Conservation (phyloP, 345 rosid species). For the Ceriops decandra region DNA sequence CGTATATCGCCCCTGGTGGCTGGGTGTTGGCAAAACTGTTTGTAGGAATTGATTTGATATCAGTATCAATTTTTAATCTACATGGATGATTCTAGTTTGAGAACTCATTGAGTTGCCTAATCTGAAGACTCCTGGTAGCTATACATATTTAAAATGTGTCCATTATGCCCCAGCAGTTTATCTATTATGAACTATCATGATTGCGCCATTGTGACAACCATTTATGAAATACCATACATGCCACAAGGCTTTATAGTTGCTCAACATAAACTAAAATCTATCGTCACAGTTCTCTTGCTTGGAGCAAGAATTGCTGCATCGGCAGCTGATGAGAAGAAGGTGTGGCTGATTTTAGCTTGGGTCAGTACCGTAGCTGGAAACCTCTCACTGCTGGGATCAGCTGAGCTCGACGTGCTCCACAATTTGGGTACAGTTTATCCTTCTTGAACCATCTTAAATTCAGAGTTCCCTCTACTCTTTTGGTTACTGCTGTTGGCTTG, state of each 20-base stretch:
- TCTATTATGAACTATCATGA: not conserved
- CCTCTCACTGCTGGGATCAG: constrained; percentile 77
- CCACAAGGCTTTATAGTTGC: not conserved
- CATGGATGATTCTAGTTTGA: no score
- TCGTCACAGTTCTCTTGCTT: constrained; percentile 55
- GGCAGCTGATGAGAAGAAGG: constrained; percentile 57
- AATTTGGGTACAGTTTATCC: constrained; percentile 50
- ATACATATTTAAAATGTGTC: no score
- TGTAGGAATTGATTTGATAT: no score
- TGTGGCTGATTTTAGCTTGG: constrained; percentile 84
- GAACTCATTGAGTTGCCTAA: no score
- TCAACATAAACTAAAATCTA: not conserved
- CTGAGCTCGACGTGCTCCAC: constrained; percentile 61
- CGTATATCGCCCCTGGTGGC: no score
- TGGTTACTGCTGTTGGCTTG: constrained; percentile 67
- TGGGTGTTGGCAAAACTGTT: no score
- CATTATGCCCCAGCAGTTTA: no score
- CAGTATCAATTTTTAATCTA: no score
- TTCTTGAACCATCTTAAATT: constrained; percentile 71
- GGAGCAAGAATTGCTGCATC: constrained; percentile 72
- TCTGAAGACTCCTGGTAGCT: no score
- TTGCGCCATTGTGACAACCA: not conserved
- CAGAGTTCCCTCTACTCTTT: constrained; percentile 72
- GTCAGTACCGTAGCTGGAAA: constrained; percentile 85
- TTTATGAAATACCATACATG: not conserved